These are phyloP conservation scores for Penicillium sp. DNA, from an alignment of 2,329 filamentous ascomycete species.

Conservation along the genomic window DNA sequence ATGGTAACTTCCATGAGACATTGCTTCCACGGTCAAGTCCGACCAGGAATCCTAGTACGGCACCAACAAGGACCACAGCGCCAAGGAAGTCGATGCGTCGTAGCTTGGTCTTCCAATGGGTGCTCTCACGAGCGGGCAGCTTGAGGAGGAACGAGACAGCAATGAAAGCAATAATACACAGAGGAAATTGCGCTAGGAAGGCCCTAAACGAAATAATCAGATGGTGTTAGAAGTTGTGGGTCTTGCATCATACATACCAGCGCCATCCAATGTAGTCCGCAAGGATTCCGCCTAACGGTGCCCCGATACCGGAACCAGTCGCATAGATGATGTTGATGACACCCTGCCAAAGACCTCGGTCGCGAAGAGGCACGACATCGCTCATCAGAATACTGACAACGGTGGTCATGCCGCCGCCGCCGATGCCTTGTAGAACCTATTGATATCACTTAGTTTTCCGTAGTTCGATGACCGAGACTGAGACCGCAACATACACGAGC, in stretches of 20 bases:
- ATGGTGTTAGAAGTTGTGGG: neutral
- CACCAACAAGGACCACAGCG: constrained; percentile 64
- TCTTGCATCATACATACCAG: constrained; percentile 53
- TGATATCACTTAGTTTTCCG: constrained; percentile 12
- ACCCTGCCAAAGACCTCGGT: constrained; percentile 74
- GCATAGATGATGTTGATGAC: constrained; percentile 73
- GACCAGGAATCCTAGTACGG: constrained; percentile 66
- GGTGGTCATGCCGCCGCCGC: constrained; percentile 71
- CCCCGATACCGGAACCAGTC: constrained; percentile 67
- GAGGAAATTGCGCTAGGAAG: constrained; percentile 70
- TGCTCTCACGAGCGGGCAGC: constrained; percentile 59
- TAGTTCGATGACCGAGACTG: constrained; percentile 40
- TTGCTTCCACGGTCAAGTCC: constrained; percentile 75
- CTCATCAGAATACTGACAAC: constrained; percentile 70
- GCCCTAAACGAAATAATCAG: constrained; percentile 51
- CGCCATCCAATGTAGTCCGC: constrained; percentile 75
- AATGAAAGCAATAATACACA: constrained; percentile 66
- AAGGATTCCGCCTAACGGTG: constrained; percentile 70
- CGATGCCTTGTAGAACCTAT: constrained; percentile 62
- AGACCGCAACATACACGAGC: constrained; percentile 51
- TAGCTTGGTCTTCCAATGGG: constrained; percentile 67
- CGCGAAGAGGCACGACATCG: constrained; percentile 69
- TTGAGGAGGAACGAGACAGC: constrained; percentile 65
- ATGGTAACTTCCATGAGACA: constrained; percentile 63
- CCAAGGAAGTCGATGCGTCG: constrained; percentile 73